A percentile compares a stretch with the other conserved stretches of the same genome.
Conservation (phyloP, 164 flowering plant species). For the Piper longum region DNA sequence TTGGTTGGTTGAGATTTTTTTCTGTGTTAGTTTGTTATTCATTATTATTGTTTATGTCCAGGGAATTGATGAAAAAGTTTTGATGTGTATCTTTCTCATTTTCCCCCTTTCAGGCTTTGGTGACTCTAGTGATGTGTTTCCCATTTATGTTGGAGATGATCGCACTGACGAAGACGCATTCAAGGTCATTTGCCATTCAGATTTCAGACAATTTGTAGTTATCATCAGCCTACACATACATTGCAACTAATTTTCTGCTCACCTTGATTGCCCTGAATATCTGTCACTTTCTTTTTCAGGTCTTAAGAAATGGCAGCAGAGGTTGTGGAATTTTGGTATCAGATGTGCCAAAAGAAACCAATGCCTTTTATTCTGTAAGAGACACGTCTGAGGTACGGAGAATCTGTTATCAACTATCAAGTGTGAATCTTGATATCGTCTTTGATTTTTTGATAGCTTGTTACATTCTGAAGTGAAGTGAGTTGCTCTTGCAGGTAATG, state of each 20-base stretch:
- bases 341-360: conserved; percentile 61
- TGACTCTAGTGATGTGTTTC: conserved; percentile 53
- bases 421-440: neutral
- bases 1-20: conserved; percentile 28
- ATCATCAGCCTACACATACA: neutral
- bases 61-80: too few relatives aligned
- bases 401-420: neutral
- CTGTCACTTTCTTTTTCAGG: conserved; percentile 19
- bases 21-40: neutral
- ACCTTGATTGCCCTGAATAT: too few relatives aligned
- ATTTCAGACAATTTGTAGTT: too few relatives aligned
- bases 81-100: neutral
- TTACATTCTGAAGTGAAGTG: neutral
- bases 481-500: conserved; percentile 41
- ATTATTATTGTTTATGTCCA: too few relatives aligned
- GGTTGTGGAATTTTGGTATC: conserved; percentile 87
- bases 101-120: conserved; percentile 25
- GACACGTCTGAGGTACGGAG: conserved; percentile 71
- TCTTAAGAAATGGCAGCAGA: conserved; percentile 38
- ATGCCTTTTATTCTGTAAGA: conserved; percentile 64
- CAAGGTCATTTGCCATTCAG: conserved; percentile 3
- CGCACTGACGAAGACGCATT: conserved; percentile 96
- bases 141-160: conserved; percentile 92
- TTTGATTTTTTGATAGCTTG: neutral
- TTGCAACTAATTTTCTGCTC: too few relatives aligned